Evolutionary conservation across 371 early-diverging fungal species (phyloP).

Genomic region (Thermomucor indicae-seudaticae): DNA sequence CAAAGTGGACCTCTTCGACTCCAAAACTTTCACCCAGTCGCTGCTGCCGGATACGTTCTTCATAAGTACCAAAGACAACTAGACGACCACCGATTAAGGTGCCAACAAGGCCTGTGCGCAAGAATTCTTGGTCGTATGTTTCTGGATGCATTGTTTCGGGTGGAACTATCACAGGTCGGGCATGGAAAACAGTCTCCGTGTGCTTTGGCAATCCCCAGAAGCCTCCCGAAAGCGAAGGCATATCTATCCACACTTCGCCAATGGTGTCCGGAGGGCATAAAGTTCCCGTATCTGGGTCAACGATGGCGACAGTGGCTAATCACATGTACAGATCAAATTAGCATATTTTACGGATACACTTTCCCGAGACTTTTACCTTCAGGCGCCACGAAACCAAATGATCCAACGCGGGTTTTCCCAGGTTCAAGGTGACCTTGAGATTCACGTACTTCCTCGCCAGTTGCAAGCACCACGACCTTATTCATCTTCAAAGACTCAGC

Average conservation of each 20-base stretch:
- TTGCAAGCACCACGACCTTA: constrained; percentile 50
- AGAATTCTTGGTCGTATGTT: constrained; percentile 50
- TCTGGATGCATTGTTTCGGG: constrained; percentile 48
- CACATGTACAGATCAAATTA: background rate
- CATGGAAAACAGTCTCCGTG: constrained; percentile 71
- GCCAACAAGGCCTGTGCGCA: constrained; percentile 80
- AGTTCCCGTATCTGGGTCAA: constrained; percentile 75
- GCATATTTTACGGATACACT: background rate
- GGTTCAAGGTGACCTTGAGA: constrained; percentile 6
- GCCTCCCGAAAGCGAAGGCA: constrained; percentile 70
- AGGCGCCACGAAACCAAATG: constrained; percentile 65
- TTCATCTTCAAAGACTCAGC: constrained; percentile 49
- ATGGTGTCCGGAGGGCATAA: constrained; percentile 72
- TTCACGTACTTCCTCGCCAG: constrained; percentile 28
- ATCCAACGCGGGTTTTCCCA: constrained; percentile 23
- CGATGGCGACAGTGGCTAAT: constrained; percentile 68
- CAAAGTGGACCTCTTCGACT: constrained; percentile 48
- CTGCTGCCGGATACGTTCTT: constrained; percentile 70
- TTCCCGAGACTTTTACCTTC: constrained; percentile 35
- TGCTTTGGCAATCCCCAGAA: constrained; percentile 80
- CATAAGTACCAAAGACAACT: constrained; percentile 70
- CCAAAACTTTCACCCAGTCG: constrained; percentile 38
- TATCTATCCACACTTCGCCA: constrained; percentile 86
- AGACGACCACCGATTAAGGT: constrained; percentile 69
- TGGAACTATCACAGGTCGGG: constrained; percentile 52